phyloP scores from a whole-genome alignment of 2,329 filamentous ascomycete species.

The Dactylellina leptospora region DNA sequence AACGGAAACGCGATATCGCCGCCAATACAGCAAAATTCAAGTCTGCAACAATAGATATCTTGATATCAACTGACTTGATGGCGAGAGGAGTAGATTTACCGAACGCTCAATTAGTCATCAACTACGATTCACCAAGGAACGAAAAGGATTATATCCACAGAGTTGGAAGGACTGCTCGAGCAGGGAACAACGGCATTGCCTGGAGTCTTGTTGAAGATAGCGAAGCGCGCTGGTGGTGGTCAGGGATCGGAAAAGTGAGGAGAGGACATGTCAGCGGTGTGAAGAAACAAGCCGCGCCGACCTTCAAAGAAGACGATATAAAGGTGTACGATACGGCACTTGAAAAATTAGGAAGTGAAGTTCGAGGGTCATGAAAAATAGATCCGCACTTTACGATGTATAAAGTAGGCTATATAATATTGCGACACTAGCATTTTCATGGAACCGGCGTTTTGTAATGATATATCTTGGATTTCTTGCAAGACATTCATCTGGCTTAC shows the following conservation, averaged over 20 bases:
- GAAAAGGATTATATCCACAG: slow-evolving; percentile 87
- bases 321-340: slow-evolving; percentile 61
- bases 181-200: slow-evolving; percentile 76
- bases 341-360: slow-evolving; percentile 71
- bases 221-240: slow-evolving; percentile 92
- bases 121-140: slow-evolving; percentile 88
- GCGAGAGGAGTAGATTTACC: slow-evolving; percentile 87
- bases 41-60: slow-evolving; percentile 67
- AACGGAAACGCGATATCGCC: slow-evolving; percentile 43
- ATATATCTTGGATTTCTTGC: not conserved
- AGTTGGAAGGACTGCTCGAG: slow-evolving; percentile 88
- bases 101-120: slow-evolving; percentile 82
- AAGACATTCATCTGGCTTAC: not conserved
- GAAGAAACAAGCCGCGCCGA: slow-evolving; percentile 60
- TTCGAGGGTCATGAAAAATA: slow-evolving; percentile 58
- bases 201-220: slow-evolving; percentile 86
- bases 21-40: slow-evolving; percentile 71
- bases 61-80: slow-evolving; percentile 92
- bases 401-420: not conserved
- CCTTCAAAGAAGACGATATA: slow-evolving; percentile 16
- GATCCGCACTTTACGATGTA: slow-evolving; percentile 16
- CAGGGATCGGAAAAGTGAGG: slow-evolving; percentile 73
- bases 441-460: not conserved
- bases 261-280: slow-evolving; percentile 64
- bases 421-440: not conserved